Base-by-base conservation (phyloP, 345 rosid species). In the Citrus inodora region DNA sequence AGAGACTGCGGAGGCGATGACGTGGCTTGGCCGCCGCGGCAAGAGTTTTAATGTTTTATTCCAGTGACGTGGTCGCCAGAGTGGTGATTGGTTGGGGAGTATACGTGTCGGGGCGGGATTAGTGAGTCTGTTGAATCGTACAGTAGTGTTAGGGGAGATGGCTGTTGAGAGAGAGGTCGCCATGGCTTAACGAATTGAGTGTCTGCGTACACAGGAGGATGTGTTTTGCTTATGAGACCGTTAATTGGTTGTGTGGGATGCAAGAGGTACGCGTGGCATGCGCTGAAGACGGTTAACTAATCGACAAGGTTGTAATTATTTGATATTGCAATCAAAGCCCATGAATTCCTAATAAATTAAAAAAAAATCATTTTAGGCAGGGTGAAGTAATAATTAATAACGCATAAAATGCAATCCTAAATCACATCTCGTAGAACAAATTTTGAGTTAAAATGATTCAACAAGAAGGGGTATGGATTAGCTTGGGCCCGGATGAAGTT, bases 1-100 rank as follows among this genome's bases (percentile, higher is more conserved):
- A 9, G 97, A 85, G 71, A 86, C 63, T 33, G 97, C 92, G 35
- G 92, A 85, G 72, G 85, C 81, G 22, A 78, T 73, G 67, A 85
- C 72, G 32, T 6, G 74, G 73, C 79, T 68, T 75, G 62, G 85
- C 68, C 79, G 85, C 63, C 76, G 85, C 17, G 66, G 71, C 30
- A 86, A 68, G 53, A 82, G 69, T 71, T 48, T 28, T n/a, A 78
- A 13, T 27, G 32, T 24, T 61, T 35, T 16, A 55, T 38, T 42
- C 64, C 76, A 46, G 56, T 58, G 71, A 9, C 46, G 27, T 19
- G 37, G 76, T 33, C 56, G 37, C 22, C 17, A 65, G 21, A 9
- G 16, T 28, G 60, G 35, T 30, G 83, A 74, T 55, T 65, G 42
- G 46, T 24, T 5, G 51, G 1, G 10, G 51, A 83, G 32, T 51